A percentile compares a stretch with the other conserved stretches of the same genome.
Conservation (phyloP, 495 filamentous ascomycete genomes). For the Melanomma pulvis-pyrius region DNA sequence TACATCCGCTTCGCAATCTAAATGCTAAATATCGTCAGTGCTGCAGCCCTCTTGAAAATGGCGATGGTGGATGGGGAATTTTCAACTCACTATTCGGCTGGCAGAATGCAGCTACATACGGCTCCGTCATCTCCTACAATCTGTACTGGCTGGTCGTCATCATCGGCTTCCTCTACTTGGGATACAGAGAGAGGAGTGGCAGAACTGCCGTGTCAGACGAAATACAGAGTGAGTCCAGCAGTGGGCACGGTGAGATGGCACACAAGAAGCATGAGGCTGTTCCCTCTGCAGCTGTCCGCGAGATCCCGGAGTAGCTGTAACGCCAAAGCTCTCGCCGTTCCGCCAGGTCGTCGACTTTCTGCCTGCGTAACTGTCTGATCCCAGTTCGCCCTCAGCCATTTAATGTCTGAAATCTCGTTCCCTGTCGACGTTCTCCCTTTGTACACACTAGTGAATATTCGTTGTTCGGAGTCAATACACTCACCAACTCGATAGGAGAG, state of each 20-base stretch:
- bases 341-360: not conserved
- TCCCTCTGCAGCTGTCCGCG: slow-evolving; percentile 5
- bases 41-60: slow-evolving; percentile 71
- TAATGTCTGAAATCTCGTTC: too few species aligned
- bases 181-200: slow-evolving; percentile 68
- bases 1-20: not conserved
- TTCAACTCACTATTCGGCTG: slow-evolving; percentile 86
- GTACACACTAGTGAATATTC: too few species aligned
- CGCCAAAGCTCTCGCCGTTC: not conserved
- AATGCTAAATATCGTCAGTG: slow-evolving; percentile 53
- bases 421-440: too few species aligned
- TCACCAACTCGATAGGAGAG: too few species aligned
- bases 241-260: not conserved
- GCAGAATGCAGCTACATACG: slow-evolving; percentile 87
- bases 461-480: too few species aligned
- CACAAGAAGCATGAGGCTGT: slow-evolving; percentile 11
- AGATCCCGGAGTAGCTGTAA: slow-evolving; percentile 5
- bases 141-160: slow-evolving; percentile 80
- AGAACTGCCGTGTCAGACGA: not conserved
- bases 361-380: not conserved
- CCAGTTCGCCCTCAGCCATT: too few species aligned
- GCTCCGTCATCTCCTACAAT: slow-evolving; percentile 83
- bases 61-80: slow-evolving; percentile 85
- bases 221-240: slow-evolving; percentile 7
- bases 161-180: slow-evolving; percentile 60